A percentile compares a stretch with the other conserved stretches of the same genome.
Evolutionary conservation across 164 flowering plant genomes (phyloP).

Genomic region (Euptelea pleiosperma): DNA sequence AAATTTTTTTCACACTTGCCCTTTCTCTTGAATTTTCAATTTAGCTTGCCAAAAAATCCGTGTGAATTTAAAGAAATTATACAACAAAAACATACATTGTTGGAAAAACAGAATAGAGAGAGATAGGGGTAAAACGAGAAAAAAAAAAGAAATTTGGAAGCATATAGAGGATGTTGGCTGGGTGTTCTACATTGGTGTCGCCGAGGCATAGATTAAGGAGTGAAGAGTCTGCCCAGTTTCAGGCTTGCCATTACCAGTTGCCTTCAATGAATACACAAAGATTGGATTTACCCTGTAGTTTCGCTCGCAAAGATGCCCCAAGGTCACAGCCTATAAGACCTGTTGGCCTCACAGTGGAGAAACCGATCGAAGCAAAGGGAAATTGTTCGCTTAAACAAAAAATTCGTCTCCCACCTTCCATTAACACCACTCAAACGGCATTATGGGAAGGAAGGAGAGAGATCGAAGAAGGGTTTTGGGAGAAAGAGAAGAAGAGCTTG

Average conservation of each 20-base stretch:
- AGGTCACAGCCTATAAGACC: constrained; percentile 63
- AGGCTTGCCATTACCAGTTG: constrained; percentile 69
- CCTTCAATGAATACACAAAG: constrained; percentile 93
- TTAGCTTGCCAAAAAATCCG: constrained; percentile 3
- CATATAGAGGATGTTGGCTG: constrained; percentile 92
- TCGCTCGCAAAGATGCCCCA: constrained; percentile 57
- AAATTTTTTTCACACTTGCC: constrained; percentile 30
- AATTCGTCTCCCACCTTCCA: constrained; percentile 51
- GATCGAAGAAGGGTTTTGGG: constrained; percentile 60
- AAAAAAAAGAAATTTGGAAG: constrained; percentile 26
- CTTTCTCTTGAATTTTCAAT: constrained; percentile 29
- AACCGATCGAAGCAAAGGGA: constrained; percentile 40
- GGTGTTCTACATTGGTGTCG: constrained; percentile 84
- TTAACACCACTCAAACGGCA: constrained; percentile 30
- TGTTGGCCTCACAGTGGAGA: constrained; percentile 58
- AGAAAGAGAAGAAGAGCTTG: constrained; percentile 51
- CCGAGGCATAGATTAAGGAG: constrained; percentile 92
- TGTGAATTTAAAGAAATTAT: constrained; percentile 9
- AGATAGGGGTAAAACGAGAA: constrained; percentile 6
- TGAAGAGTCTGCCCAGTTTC: constrained; percentile 67
- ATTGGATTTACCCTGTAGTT: constrained; percentile 76
- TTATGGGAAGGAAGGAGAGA: constrained; percentile 40
- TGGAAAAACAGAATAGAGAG: constrained; percentile 15
- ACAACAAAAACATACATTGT: constrained; percentile 12
- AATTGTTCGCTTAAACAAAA: constrained; percentile 61